Conservation (phyloP, 2,329 filamentous ascomycete genomes). For the Fusarium longipes region DNA sequence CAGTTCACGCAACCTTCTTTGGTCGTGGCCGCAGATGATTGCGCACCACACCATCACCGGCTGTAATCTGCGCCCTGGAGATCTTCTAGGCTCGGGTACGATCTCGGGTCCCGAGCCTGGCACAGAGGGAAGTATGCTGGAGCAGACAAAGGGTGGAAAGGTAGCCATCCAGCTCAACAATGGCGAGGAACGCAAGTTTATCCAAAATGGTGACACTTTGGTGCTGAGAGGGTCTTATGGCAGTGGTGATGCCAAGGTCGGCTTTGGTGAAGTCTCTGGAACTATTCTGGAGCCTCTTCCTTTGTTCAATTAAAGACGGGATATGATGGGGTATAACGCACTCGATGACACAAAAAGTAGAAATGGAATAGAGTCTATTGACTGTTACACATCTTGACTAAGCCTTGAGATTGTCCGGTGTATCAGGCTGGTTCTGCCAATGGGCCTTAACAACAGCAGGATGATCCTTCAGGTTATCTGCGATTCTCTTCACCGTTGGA, state of each 20-base stretch:
- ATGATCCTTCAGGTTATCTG: conserved; percentile 58
- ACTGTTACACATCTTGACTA: background rate
- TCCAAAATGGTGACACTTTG: conserved; percentile 52
- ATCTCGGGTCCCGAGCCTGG: conserved; percentile 73
- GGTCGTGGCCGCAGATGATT: conserved; percentile 87
- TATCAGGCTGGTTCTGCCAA: conserved; percentile 66
- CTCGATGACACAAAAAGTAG: background rate
- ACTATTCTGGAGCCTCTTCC: conserved; percentile 59
- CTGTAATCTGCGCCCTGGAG: conserved; percentile 78
- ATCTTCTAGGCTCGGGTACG: conserved; percentile 81
- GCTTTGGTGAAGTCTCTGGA: conserved; percentile 79
- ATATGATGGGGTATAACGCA: too few relatives aligned
- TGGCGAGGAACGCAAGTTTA: conserved; percentile 60
- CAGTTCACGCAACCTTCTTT: conserved; percentile 66
- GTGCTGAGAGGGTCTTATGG: conserved; percentile 74
- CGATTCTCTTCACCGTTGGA: conserved; percentile 59
- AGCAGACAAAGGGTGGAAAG: conserved; percentile 78
- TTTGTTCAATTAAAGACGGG: conserved; percentile 42
- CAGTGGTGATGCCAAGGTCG: conserved; percentile 73
- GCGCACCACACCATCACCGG: conserved; percentile 83
- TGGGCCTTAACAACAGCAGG: conserved; percentile 64
- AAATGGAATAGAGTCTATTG: background rate
- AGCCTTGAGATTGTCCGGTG: conserved; percentile 49
- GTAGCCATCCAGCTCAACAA: conserved; percentile 68
- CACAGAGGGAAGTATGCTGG: conserved; percentile 75